Evolutionary conservation across 2,329 filamentous ascomycete genomes (phyloP), one percentile per base, ranked within the genome.

Genomic region (Penicillium sp.): DNA sequence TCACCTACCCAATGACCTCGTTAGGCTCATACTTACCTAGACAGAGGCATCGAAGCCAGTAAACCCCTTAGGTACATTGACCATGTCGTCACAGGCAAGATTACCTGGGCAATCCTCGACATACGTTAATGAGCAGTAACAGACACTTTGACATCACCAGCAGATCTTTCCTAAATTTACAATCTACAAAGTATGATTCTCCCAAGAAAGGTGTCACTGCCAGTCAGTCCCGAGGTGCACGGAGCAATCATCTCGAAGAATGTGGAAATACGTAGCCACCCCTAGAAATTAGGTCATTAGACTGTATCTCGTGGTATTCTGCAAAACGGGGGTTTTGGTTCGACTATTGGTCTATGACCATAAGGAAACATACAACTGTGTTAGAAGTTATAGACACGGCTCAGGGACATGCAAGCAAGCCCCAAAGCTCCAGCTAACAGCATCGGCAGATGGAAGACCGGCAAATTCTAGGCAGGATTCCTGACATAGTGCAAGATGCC

Each of bases 271-370:
- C 30, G n/a, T 29, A 18, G 28, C n/a, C 35, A 46, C 28, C 47
- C 41, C 47, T 50, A 12, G 22, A 40, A 28, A 29, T 36, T 13
- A 27, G 16, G 47, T 40, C 47, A 46, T 18, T 46, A 22, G 35
- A 27, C 30, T 18, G 12, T 10, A 22, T 50, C 41, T 29, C 29
- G 27, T 46, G 41, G 41, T 25, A 18, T 33, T 14, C 27, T 9
- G 14, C n/a, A 25, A 10, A 25, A 28, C n/a, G 14, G 18, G 12
- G 13, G n/a, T 6, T 18, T 27, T 14, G 10, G 28, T 27, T 29
- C 7, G 6, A 12, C 14, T 9, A 11, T 31, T 2, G 30, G 12
- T 3, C n/a, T 6, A 12, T 12, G 30, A 22, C 19, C 19, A 22
- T n/a, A 33, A n/a, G n/a, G n/a, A n/a, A n/a, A n/a, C n/a, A 33